A percentile compares a stretch with the other conserved stretches of the same genome.
These are phyloP conservation scores for Phytopythium sindhum DNA, from an alignment of 352 stramenopile species.

Conservation along the genomic window DNA sequence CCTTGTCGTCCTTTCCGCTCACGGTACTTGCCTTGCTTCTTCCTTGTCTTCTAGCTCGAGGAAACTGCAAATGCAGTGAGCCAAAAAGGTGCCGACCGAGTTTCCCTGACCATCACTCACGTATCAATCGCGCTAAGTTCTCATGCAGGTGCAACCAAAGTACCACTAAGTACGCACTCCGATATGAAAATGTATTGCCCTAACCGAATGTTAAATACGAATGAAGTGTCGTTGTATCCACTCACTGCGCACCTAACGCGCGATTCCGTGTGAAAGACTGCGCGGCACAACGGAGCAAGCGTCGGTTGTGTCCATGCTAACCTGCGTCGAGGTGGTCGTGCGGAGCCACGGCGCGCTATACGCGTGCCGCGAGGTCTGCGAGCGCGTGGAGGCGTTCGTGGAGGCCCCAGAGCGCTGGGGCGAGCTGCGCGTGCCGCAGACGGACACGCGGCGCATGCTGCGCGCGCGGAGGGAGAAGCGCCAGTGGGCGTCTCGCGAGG, in stretches of 20 bases:
- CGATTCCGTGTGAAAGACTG: not conserved
- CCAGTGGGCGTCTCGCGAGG: not conserved
- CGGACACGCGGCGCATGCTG: constrained; percentile 6
- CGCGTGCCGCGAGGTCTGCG: constrained; percentile 26
- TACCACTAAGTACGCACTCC: not conserved
- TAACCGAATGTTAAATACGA: not conserved
- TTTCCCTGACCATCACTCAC: constrained; percentile 5
- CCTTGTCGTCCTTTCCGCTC: not conserved
- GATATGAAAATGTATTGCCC: not conserved
- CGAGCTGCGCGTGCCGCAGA: constrained; percentile 8
- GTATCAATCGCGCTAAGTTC: not conserved
- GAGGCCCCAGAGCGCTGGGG: constrained; percentile 54
- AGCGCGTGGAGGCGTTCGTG: constrained; percentile 45
- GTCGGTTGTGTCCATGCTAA: constrained; percentile 7
- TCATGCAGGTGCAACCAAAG: not conserved
- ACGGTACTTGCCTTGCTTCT: not conserved
- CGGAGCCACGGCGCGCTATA: constrained; percentile 22
- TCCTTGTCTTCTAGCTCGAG: not conserved
- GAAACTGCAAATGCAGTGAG: not conserved
- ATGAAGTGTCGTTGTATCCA: not conserved
- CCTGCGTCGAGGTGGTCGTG: constrained; percentile 31
- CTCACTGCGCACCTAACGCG: not conserved
- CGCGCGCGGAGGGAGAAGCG: not conserved
- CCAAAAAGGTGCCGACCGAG: not conserved
- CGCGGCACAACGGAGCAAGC: not conserved